A percentile compares a stretch with the other conserved stretches of the same genome.
These are phyloP conservation scores for Penicillium sp. DNA, from an alignment of 2,329 filamentous ascomycete genomes.

Conservation along the genomic window DNA sequence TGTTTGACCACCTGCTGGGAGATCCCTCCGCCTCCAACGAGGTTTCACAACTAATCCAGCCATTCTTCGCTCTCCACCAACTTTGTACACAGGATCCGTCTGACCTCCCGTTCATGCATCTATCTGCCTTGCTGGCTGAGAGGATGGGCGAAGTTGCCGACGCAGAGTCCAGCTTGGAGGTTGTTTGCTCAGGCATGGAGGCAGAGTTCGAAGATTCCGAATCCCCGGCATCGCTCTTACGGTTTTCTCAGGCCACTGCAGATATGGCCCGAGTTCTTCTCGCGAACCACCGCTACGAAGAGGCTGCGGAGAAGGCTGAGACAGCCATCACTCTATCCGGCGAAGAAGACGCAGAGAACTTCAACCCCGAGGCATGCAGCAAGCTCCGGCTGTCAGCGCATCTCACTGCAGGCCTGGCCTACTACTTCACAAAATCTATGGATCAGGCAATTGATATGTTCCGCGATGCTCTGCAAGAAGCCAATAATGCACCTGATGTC, in stretches of 20 bases:
- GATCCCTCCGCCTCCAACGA: slow-evolving; percentile 56
- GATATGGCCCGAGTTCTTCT: slow-evolving; percentile 86
- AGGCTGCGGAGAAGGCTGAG: slow-evolving; percentile 78
- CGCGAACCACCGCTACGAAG: slow-evolving; percentile 63
- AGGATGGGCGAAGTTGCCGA: slow-evolving; percentile 69
- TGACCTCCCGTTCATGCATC: slow-evolving; percentile 73
- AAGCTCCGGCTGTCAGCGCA: slow-evolving; percentile 81
- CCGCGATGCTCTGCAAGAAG: slow-evolving; percentile 75
- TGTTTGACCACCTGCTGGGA: slow-evolving; percentile 77
- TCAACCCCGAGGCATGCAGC: slow-evolving; percentile 61
- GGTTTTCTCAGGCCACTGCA: slow-evolving; percentile 79
- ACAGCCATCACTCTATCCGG: slow-evolving; percentile 79
- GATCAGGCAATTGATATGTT: slow-evolving; percentile 77
- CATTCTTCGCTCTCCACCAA: slow-evolving; percentile 85
- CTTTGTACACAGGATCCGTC: slow-evolving; percentile 70
- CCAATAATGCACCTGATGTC: slow-evolving; percentile 74
- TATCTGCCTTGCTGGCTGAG: slow-evolving; percentile 79
- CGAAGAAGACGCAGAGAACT: slow-evolving; percentile 66
- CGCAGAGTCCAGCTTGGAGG: slow-evolving; percentile 65
- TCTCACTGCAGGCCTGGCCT: slow-evolving; percentile 79
- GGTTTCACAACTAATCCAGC: slow-evolving; percentile 70
- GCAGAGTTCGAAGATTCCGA: slow-evolving; percentile 82
- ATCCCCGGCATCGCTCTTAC: slow-evolving; percentile 69
- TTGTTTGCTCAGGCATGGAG: slow-evolving; percentile 71
- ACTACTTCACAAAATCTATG: slow-evolving; percentile 69